Conservation (phyloP, 1,284 basidiomycete species). For the Entoloma clypeatum region DNA sequence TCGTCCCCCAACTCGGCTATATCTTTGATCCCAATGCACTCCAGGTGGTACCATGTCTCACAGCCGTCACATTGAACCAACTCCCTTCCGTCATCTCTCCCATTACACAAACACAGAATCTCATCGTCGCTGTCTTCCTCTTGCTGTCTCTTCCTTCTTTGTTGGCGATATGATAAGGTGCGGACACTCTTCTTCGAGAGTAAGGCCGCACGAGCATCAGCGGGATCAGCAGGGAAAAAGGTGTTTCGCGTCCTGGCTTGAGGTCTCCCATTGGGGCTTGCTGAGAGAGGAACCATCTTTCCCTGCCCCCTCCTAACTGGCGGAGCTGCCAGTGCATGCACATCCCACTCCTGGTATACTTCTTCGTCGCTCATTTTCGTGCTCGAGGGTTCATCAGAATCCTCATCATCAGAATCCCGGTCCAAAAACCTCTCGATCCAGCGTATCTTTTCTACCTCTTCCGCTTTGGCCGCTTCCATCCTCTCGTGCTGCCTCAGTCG, state of each 20-base stretch:
- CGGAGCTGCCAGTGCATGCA: slow-evolving; percentile 10
- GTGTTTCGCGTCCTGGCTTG: slow-evolving; percentile 25
- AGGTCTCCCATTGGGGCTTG: slow-evolving; percentile 32
- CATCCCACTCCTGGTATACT: slow-evolving; percentile 14
- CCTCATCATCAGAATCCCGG: slow-evolving; percentile 55
- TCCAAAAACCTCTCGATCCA: slow-evolving; percentile 59
- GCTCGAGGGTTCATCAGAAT: slow-evolving; percentile 33
- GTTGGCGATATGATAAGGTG: slow-evolving; percentile 48
- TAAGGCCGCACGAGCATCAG: slow-evolving; percentile 67
- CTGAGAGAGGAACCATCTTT: slow-evolving; percentile 56
- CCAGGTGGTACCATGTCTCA: slow-evolving; percentile 71
- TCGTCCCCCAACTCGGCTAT: slow-evolving; percentile 64
- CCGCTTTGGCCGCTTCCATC: slow-evolving; percentile 44
- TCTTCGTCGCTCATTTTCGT: slow-evolving; percentile 22
- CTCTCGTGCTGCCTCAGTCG: slow-evolving; percentile 52
- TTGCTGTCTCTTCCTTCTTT: slow-evolving; percentile 30
- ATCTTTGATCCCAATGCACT: slow-evolving; percentile 65
- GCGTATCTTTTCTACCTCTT: slow-evolving; percentile 54
- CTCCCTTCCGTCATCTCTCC: slow-evolving; percentile 59
- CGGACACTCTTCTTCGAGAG: slow-evolving; percentile 66
- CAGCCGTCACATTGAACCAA: slow-evolving; percentile 77
- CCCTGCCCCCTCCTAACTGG: slow-evolving; percentile 44
- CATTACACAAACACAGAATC: slow-evolving; percentile 61
- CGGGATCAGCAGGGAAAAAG: slow-evolving; percentile 59
- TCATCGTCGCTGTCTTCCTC: slow-evolving; percentile 45